These are phyloP conservation scores for Trichoderma koningiopsis DNA, from an alignment of 2,329 filamentous ascomycete genomes.

Conservation along the genomic window DNA sequence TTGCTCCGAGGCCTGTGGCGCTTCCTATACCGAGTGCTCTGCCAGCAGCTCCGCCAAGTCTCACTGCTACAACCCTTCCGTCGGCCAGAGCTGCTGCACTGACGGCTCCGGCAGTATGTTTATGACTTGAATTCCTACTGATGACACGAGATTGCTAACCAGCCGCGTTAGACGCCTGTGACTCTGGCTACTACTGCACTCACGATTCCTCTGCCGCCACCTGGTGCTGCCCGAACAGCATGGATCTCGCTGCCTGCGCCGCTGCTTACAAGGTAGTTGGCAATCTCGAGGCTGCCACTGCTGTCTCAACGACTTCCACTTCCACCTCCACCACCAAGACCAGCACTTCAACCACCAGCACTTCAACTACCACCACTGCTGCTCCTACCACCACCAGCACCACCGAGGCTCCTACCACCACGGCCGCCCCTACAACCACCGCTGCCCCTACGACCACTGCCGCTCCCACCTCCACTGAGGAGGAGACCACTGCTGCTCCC, in stretches of 20 bases:
- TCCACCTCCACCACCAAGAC: slow-evolving; percentile 32
- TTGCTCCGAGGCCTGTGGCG: slow-evolving; percentile 59
- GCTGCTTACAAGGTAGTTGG: slow-evolving; percentile 52
- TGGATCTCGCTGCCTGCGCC: slow-evolving; percentile 58
- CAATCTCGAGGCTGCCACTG: slow-evolving; percentile 45
- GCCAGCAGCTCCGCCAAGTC: slow-evolving; percentile 49
- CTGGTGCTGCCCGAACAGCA: slow-evolving; percentile 62
- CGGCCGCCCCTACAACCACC: slow-evolving; percentile 30
- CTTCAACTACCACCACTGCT: slow-evolving; percentile 32
- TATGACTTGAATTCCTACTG: not conserved
- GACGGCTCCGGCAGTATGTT: slow-evolving; percentile 59
- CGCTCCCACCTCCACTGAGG: slow-evolving; percentile 28
- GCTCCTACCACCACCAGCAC: slow-evolving; percentile 33
- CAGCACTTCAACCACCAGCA: slow-evolving; percentile 32
- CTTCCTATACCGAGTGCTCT: slow-evolving; percentile 52
- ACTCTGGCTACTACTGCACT: slow-evolving; percentile 64
- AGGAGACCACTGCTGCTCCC: slow-evolving; percentile 32
- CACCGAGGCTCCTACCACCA: slow-evolving; percentile 34
- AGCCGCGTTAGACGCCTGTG: slow-evolving; percentile 56
- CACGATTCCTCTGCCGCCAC: slow-evolving; percentile 53
- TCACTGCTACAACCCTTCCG: slow-evolving; percentile 60
- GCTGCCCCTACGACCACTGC: slow-evolving; percentile 33
- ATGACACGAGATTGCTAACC: not conserved
- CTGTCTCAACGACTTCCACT: slow-evolving; percentile 36
- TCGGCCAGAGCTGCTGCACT: slow-evolving; percentile 59